Base-by-base conservation (phyloP, 805 yeast genomes). In the Yarrowia sp. region DNA sequence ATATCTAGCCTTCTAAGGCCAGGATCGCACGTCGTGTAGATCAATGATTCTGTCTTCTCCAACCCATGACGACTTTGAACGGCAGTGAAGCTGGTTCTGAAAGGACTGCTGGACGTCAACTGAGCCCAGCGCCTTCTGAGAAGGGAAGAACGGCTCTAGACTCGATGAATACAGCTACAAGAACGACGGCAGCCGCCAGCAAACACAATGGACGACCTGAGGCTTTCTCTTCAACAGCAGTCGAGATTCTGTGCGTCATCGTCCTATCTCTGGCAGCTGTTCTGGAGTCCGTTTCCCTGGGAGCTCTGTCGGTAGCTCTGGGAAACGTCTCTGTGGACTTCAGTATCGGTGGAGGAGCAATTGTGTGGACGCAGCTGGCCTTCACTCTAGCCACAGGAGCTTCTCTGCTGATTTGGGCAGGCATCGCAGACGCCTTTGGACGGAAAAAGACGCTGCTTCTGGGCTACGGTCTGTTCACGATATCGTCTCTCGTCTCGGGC, bases 381-480 rank as follows among this genome's bases (percentile, higher is more conserved):
- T 74, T 78, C 21, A 70, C 71, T 51, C 69, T 80, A 13, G 80
- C 80, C 4, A 74, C 74, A 56, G 83, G 82, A 7, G 70, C 81
- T 2, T 73, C 77, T 42, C 68, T 80, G 27, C 68, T 80, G 18
- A 60, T 80, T 9, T 73, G 77, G 73, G 81, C 83, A 9, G 78
- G 78, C 24, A 64, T 80, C 16, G 79, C 82, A 1, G 83, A 80
- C 68, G 73, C 76, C 0, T 68, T 80, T 66, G 82, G 82, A n/a
- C 70, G 83, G 29, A 78, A 73, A 61, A 71, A 72, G 19, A 70
- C 78, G 7, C 69, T 80, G 9, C 56, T 78, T 1, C 64, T 68
- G 7, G 74, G 79, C 13, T 79, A 71, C 56, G 32, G 65, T 9
- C 65, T 68, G 21, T 78, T 67, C 63, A 72, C 78, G 0, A 33